These are phyloP conservation scores for Kwoniella sp. DNA, from an alignment of 768 basidiomycete species.

Conservation along the genomic window DNA sequence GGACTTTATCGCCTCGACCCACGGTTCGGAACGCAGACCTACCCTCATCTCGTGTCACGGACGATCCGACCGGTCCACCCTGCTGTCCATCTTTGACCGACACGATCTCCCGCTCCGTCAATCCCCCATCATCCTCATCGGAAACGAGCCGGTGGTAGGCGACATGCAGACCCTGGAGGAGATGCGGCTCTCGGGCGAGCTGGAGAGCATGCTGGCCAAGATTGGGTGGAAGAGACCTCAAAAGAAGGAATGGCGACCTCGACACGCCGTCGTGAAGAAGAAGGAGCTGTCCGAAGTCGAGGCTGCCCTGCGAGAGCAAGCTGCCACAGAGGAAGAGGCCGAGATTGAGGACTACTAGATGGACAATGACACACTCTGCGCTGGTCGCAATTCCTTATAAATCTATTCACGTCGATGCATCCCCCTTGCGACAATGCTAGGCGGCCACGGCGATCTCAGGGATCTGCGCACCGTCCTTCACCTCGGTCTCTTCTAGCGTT, in stretches of 20 bases:
- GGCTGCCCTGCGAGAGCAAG: slow-evolving; percentile 5
- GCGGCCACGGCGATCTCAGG: background rate
- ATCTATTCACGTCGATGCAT: background rate
- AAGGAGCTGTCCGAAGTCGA: slow-evolving; percentile 13
- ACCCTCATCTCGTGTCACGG: slow-evolving; percentile 23
- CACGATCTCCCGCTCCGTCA: slow-evolving; percentile 10
- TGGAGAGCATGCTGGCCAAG: slow-evolving; percentile 12
- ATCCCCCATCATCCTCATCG: slow-evolving; percentile 27
- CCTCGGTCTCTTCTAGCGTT: background rate
- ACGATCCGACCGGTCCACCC: slow-evolving; percentile 14
- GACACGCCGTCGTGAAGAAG: slow-evolving; percentile 16
- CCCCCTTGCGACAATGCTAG: too few species aligned
- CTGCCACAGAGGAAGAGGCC: background rate
- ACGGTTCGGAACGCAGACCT: slow-evolving; percentile 15
- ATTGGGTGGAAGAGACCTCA: slow-evolving; percentile 24
- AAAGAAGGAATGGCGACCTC: slow-evolving; percentile 10
- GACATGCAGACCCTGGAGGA: slow-evolving; percentile 13
- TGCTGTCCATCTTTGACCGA: slow-evolving; percentile 18
- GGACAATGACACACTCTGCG: too few species aligned
- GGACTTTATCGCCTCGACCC: slow-evolving; percentile 16
- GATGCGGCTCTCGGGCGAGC: slow-evolving; percentile 14
- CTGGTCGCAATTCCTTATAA: too few species aligned
- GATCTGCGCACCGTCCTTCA: background rate
- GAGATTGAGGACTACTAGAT: background rate
- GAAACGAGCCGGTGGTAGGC: slow-evolving; percentile 19